A percentile compares a stretch with the other conserved stretches of the same genome.
These are phyloP conservation scores for Helotiales sp. DNA, from an alignment of 2,329 filamentous ascomycete species.

Conservation along the genomic window DNA sequence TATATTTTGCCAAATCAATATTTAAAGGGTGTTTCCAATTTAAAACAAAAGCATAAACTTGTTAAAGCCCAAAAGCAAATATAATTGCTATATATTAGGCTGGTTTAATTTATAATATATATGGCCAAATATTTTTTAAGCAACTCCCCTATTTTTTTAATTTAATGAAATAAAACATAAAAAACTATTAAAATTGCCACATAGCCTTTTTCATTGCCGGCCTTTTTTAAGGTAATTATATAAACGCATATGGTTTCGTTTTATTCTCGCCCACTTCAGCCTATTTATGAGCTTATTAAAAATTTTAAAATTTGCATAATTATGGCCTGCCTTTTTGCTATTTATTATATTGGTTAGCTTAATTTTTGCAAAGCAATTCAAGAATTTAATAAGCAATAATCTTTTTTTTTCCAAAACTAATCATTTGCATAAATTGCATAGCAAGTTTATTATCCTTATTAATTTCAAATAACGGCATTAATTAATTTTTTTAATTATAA, in stretches of 20 bases:
- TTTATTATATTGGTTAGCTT: conserved; percentile 18
- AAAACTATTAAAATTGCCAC: conserved; percentile 13
- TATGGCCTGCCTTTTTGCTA: conserved; percentile 14
- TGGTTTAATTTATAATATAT: conserved; percentile 14
- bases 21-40: conserved; percentile 15
- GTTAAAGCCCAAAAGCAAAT: conserved; percentile 13
- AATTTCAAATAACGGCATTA: conserved; percentile 12
- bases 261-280: conserved; percentile 11
- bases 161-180: conserved; percentile 19
- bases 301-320: conserved; percentile 5
- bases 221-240: conserved; percentile 21
- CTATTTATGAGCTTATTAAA: conserved; percentile 17
- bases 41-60: conserved; percentile 14
- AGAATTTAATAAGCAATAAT: conserved; percentile 15
- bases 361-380: conserved; percentile 14
- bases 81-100: conserved; percentile 12
- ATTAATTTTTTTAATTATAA: conserved; percentile 13
- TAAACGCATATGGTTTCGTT: conserved; percentile 9
- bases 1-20: conserved; percentile 15
- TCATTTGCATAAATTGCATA: conserved; percentile 11
- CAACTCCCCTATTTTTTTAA: conserved; percentile 10
- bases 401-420: conserved; percentile 15
- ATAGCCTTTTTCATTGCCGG: conserved; percentile 20
- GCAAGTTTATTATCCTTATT: conserved; percentile 6
- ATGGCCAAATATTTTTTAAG: conserved; percentile 12